These are phyloP conservation scores for Cymbidium sinense DNA, from an alignment of 106 monocot genomes.

Conservation along the genomic window DNA sequence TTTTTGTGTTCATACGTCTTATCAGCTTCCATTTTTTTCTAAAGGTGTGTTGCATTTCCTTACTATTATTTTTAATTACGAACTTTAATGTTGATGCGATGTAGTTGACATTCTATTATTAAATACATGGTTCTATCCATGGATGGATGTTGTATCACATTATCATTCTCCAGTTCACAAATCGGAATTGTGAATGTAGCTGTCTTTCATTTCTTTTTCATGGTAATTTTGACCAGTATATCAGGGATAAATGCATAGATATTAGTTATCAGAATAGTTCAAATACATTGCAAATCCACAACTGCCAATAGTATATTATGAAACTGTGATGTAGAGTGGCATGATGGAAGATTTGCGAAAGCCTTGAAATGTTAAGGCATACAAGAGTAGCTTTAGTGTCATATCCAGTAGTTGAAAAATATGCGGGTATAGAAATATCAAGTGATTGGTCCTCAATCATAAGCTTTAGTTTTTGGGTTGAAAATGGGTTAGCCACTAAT, in stretches of 20 bases:
- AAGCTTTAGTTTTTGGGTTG: no score
- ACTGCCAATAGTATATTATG: neutral
- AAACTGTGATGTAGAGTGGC: neutral
- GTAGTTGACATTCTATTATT: neutral
- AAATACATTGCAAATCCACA: neutral
- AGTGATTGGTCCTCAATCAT: no score
- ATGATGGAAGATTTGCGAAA: no score
- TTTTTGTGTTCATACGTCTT: slow-evolving; percentile 2
- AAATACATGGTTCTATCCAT: neutral
- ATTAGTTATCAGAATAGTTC: neutral
- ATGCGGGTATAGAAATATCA: no score
- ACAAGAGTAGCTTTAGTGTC: no score
- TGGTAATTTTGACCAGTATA: neutral
- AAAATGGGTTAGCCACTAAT: no score
- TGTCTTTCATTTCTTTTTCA: neutral
- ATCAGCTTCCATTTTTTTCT: neutral
- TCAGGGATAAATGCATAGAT: neutral
- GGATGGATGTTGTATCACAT: neutral
- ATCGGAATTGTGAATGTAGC: neutral
- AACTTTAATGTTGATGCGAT: neutral
- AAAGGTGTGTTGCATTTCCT: neutral
- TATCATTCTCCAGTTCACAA: neutral
- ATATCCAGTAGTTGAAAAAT: no score
- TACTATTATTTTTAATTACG: neutral
- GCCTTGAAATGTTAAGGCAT: no score